Evolutionary conservation across 495 filamentous ascomycete species (phyloP), one percentile per base, ranked within the genome.

Genomic region (Aspergillus cristatus): DNA sequence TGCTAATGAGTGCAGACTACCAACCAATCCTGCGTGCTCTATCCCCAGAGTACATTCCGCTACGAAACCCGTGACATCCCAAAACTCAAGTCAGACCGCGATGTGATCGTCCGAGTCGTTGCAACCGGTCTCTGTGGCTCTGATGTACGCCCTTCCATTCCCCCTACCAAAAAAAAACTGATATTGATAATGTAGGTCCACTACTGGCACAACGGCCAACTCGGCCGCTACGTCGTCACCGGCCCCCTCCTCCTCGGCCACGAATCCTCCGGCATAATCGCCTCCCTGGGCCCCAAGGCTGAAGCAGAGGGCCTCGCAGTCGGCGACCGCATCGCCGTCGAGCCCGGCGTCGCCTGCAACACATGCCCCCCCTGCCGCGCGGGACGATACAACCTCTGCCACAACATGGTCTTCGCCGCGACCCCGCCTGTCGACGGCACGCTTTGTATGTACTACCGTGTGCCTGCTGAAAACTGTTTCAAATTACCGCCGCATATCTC

Each of bases 301-400:
- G 55, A 64, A 13, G 70, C 71, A 38, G 68, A 47, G 18, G 62
- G 58, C 1, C 51, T 89, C 14, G 56, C 70, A 33, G 38, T 58
- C 12, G 82, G 84, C 38, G 83, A 87, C 63, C 73, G 76, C 34
- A 69, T 88, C 18, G 83, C 81, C 32, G 68, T 90, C 39, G 84
- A 90, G 58, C 84, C 84, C 6, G 83, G 84, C 29, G 75, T 79
- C 42, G 80, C 84, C 1, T 89, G 84, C 66, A 72, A 84, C 26
- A 68, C 65, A 33, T 90, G 84, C 65, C 40, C 41, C 7, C 57
- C 65, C 40, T 90, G 84, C 64, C 75, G 82, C 28, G 53, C 58
- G 18, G 84, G 84, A 14, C 70, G 69, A 17, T 89, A 90, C 62
- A 86, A 90, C 57, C 78, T 90, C 14, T 90, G 84, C 58, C 60